These are phyloP conservation scores for Tetramitus jugosus DNA, from an alignment of 208 protist genomes.

Conservation along the genomic window DNA sequence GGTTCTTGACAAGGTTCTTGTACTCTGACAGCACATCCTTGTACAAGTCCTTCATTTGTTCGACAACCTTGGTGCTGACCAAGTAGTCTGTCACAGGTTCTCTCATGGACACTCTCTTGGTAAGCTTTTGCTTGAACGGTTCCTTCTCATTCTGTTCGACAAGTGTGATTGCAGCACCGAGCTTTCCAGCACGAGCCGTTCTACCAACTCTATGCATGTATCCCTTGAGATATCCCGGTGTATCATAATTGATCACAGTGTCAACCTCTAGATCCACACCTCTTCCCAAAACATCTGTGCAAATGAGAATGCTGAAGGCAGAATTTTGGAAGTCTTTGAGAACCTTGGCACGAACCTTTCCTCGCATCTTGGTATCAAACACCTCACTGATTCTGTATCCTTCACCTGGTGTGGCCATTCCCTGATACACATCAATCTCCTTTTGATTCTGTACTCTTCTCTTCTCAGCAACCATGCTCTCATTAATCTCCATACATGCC, in stretches of 20 bases:
- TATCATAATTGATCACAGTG: constrained; percentile 77
- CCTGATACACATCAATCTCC: background rate
- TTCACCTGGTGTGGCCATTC: background rate
- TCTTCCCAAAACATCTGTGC: constrained; percentile 16
- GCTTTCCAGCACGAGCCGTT: constrained; percentile 79
- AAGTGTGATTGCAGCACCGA: constrained; percentile 73
- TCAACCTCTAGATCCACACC: constrained; percentile 74
- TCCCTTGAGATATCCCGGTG: constrained; percentile 71
- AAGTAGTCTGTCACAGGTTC: background rate
- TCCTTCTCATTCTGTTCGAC: constrained; percentile 35
- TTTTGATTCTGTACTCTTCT: too few species aligned
- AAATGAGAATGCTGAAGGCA: background rate
- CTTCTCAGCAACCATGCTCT: too few species aligned
- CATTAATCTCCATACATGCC: too few species aligned
- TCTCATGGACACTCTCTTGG: background rate
- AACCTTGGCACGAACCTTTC: background rate
- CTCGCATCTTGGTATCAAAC: background rate
- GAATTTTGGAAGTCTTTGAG: background rate
- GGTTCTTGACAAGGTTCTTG: background rate
- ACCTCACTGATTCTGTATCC: background rate
- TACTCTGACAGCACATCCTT: background rate
- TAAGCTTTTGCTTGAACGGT: background rate
- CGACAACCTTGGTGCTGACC: background rate
- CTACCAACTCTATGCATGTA: constrained; percentile 91
- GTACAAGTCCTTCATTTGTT: background rate